Percentiles rank a stretch among this genome's conserved stretches.
These are phyloP conservation scores for Pilaira anomala DNA, from an alignment of 192 early-diverging fungal species.

Conservation along the genomic window DNA sequence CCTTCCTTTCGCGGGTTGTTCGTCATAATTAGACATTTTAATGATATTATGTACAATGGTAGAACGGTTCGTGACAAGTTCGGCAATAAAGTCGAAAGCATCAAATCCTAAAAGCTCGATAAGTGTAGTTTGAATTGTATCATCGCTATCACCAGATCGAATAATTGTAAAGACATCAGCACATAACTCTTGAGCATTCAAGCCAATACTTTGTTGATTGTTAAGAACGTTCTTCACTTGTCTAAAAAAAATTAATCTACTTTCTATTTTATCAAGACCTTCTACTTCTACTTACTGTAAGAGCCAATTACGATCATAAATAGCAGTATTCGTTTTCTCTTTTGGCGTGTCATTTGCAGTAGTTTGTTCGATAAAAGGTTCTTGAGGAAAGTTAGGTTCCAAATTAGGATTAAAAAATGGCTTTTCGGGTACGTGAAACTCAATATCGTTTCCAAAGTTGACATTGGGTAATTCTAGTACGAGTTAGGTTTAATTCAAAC, in stretches of 20 bases:
- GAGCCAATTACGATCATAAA: slow-evolving; percentile 53
- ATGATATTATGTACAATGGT: slow-evolving; percentile 64
- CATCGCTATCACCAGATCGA: slow-evolving; percentile 53
- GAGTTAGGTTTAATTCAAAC: background rate
- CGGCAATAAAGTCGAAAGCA: slow-evolving; percentile 65
- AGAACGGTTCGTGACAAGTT: slow-evolving; percentile 53
- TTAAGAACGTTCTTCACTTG: slow-evolving; percentile 1
- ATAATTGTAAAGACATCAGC: slow-evolving; percentile 70
- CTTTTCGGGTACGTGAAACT: background rate
- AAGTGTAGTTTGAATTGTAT: slow-evolving; percentile 63
- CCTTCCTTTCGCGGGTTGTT: slow-evolving; percentile 3
- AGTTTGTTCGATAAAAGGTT: no score
- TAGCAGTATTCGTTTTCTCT: background rate
- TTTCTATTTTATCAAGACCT: background rate
- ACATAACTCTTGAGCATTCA: slow-evolving; percentile 58
- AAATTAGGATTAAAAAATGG: background rate
- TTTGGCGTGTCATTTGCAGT: no score
- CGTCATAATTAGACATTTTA: slow-evolving; percentile 38
- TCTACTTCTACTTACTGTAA: slow-evolving; percentile 30
- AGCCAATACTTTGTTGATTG: slow-evolving; percentile 49
- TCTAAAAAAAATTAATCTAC: background rate
- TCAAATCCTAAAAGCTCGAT: slow-evolving; percentile 74
- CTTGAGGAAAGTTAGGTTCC: background rate
- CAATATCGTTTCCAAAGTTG: background rate
- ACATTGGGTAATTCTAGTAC: background rate